Conservation (phyloP, 768 basidiomycete genomes). For the Sporobolomyces roseus region DNA sequence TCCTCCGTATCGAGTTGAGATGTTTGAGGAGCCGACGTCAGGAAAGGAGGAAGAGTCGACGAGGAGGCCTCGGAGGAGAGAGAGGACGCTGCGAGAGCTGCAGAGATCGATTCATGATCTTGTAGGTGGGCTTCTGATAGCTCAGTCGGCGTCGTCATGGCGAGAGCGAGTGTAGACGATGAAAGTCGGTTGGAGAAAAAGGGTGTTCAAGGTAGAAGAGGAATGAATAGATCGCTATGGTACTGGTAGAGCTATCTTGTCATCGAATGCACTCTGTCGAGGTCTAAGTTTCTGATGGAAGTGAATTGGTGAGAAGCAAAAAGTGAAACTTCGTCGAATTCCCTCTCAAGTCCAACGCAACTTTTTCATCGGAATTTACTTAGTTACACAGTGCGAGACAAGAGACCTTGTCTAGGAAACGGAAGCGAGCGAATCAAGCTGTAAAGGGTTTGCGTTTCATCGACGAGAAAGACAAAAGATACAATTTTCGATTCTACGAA, state of each 20-base stretch:
- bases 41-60: neutral
- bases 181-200: neutral
- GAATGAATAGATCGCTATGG: too few relatives aligned
- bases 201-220: neutral
- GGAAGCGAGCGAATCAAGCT: too few relatives aligned
- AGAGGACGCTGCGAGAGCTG: slow-evolving; percentile 1
- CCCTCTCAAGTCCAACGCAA: too few relatives aligned
- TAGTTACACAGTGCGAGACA: too few relatives aligned
- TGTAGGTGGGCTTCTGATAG: slow-evolving; percentile 19
- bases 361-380: too few relatives aligned
- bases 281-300: too few relatives aligned
- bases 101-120: slow-evolving; percentile 13
- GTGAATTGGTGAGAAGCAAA: too few relatives aligned
- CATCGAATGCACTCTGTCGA: neutral
- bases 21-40: neutral
- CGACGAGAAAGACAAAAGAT: too few relatives aligned
- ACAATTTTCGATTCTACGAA: too few relatives aligned
- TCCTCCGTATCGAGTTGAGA: neutral
- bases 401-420: too few relatives aligned
- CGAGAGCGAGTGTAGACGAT: neutral
- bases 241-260: neutral
- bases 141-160: neutral
- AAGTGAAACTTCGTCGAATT: too few relatives aligned
- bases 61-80: neutral
- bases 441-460: too few relatives aligned